Conservation (phyloP, 164 flowering plant genomes). For the Vitis riparia region DNA sequence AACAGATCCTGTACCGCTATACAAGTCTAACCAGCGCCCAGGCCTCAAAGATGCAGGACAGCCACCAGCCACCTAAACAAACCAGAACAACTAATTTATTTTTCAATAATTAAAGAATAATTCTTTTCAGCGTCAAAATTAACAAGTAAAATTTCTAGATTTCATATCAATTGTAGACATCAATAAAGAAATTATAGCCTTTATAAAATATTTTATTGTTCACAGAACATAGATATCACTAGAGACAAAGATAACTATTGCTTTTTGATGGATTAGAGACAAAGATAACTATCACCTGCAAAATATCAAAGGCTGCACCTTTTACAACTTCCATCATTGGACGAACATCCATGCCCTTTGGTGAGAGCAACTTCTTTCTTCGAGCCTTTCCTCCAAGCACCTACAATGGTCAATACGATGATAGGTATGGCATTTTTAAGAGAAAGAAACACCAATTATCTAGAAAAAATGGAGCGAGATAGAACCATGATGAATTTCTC, state of each 20-base stretch:
- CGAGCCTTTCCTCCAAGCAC: conserved; percentile 87
- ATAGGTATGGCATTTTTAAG: neutral
- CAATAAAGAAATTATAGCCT: neutral
- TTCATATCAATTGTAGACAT: neutral
- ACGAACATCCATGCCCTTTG: conserved; percentile 92
- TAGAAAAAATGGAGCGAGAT: too few relatives aligned
- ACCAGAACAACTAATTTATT: neutral
- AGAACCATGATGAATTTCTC: too few relatives aligned
- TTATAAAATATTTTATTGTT: too few relatives aligned
- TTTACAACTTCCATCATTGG: conserved; percentile 99
- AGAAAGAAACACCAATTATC: too few relatives aligned
- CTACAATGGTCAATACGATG: conserved; percentile 27
- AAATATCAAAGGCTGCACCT: conserved; percentile 85
- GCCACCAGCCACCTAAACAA: conserved; percentile 84
- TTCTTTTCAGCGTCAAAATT: too few relatives aligned
- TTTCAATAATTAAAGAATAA: too few relatives aligned
- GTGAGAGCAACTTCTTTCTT: conserved; percentile 85
- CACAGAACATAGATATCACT: neutral
- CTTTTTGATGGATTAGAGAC: neutral
- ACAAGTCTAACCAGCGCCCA: conserved; percentile 96
- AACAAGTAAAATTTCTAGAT: too few relatives aligned
- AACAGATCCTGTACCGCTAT: conserved; percentile 97
- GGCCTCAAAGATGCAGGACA: conserved; percentile 83
- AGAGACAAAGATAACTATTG: neutral
- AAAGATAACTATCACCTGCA: conserved; percentile 54